Evolutionary conservation across 1,284 basidiomycete genomes (phyloP).

Genomic region (Papiliotrema fonsecae): DNA sequence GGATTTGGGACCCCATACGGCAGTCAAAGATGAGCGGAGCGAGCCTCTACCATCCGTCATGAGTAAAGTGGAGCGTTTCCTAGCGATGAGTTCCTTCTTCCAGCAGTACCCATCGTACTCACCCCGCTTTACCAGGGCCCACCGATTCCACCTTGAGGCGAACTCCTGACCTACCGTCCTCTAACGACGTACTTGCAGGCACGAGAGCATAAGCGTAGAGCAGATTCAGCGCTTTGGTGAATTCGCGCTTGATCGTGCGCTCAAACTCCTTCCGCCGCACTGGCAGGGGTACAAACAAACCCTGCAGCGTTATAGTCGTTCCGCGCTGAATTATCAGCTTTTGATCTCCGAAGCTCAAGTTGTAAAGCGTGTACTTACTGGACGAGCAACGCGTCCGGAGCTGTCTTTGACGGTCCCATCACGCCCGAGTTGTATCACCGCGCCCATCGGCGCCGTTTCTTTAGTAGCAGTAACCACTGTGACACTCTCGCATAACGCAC

Average conservation of each 20-base stretch:
- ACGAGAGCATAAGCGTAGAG: slow-evolving; percentile 88
- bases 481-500: slow-evolving; percentile 71
- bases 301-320: slow-evolving; percentile 72
- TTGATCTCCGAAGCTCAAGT: neutral
- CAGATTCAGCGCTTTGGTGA: slow-evolving; percentile 73
- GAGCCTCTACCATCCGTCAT: slow-evolving; percentile 65
- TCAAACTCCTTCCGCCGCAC: slow-evolving; percentile 91
- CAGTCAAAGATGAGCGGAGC: slow-evolving; percentile 62
- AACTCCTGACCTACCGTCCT: slow-evolving; percentile 51
- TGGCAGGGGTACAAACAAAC: slow-evolving; percentile 76
- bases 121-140: slow-evolving; percentile 61
- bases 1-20: slow-evolving; percentile 80
- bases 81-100: slow-evolving; percentile 30
- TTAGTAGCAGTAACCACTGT: slow-evolving; percentile 68
- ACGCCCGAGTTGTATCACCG: slow-evolving; percentile 65
- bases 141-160: slow-evolving; percentile 65
- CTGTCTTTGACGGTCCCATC: slow-evolving; percentile 57
- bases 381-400: slow-evolving; percentile 62
- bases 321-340: slow-evolving; percentile 59
- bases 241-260: slow-evolving; percentile 85
- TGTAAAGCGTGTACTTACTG: slow-evolving; percentile 54
- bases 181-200: slow-evolving; percentile 51
- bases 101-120: slow-evolving; percentile 8
- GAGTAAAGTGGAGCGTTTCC: slow-evolving; percentile 68
- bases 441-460: slow-evolving; percentile 68